Percentiles rank a stretch among this genome's conserved stretches.
Evolutionary conservation across 495 filamentous ascomycete genomes (phyloP).

Genomic region (Aspergillus baeticus): DNA sequence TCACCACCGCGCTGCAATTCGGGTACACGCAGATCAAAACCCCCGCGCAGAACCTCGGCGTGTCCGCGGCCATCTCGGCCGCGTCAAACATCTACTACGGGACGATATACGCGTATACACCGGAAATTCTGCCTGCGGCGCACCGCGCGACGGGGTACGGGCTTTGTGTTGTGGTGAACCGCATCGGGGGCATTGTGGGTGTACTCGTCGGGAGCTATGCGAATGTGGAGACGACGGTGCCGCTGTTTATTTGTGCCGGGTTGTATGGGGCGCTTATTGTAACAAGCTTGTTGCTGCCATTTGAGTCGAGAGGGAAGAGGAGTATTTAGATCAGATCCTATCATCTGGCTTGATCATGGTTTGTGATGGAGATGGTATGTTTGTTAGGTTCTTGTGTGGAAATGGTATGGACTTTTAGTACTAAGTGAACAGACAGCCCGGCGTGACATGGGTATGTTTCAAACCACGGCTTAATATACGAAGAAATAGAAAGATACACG

Average conservation of each 20-base stretch:
- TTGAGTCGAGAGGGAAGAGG: constrained; percentile 25
- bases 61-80: constrained; percentile 40
- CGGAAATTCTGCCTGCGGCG: constrained; percentile 42
- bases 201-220: constrained; percentile 40
- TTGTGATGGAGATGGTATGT: too few relatives aligned
- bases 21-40: constrained; percentile 44
- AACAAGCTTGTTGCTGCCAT: constrained; percentile 35
- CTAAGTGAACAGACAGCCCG: too few relatives aligned
- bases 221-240: constrained; percentile 31
- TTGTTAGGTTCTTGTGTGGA: too few relatives aligned
- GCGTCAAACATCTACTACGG: constrained; percentile 48
- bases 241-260: constrained; percentile 39
- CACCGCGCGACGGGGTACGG: constrained; percentile 45
- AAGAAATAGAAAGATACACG: too few relatives aligned
- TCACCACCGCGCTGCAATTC: constrained; percentile 44
- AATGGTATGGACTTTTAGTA: too few relatives aligned
- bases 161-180: constrained; percentile 38
- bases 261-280: constrained; percentile 31
- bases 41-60: constrained; percentile 39
- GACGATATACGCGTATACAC: constrained; percentile 47
- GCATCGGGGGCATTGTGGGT: constrained; percentile 37
- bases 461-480: too few relatives aligned
- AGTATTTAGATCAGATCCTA: too few relatives aligned
- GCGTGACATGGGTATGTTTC: too few relatives aligned
- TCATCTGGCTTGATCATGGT: too few relatives aligned